These are phyloP conservation scores for Yarrowia hollandica DNA, from an alignment of 805 yeast species.

Conservation along the genomic window DNA sequence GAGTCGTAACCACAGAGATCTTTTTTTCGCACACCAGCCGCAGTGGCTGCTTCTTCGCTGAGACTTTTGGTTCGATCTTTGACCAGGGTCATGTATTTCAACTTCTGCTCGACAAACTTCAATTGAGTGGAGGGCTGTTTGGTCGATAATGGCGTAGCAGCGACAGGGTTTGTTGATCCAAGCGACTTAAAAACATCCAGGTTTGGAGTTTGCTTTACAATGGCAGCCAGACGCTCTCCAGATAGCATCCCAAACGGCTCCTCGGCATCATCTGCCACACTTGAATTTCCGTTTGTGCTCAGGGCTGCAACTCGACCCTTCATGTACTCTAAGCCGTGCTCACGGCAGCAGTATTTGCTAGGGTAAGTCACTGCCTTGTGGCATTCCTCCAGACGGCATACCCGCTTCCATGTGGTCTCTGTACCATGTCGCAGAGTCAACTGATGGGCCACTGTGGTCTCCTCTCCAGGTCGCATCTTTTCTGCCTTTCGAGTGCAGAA, in stretches of 20 bases:
- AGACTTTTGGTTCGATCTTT: conserved; percentile 35
- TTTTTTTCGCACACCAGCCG: conserved; percentile 34
- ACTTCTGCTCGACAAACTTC: conserved; percentile 27
- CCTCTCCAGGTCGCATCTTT: conserved; percentile 11
- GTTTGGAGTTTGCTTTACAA: conserved; percentile 16
- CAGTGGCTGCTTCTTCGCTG: conserved; percentile 35
- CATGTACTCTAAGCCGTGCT: conserved; percentile 59
- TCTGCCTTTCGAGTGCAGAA: conserved; percentile 48
- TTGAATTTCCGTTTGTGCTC: background rate
- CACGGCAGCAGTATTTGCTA: conserved; percentile 73
- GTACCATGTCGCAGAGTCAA: conserved; percentile 17
- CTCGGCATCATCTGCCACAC: conserved; percentile 1
- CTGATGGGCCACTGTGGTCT: background rate
- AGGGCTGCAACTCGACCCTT: conserved; percentile 27
- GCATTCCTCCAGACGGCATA: conserved; percentile 66
- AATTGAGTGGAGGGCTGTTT: conserved; percentile 19
- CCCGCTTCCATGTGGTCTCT: conserved; percentile 67
- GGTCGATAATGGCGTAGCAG: background rate
- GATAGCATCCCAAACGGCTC: conserved; percentile 30
- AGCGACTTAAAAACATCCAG: conserved; percentile 29
- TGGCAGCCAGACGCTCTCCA: conserved; percentile 30
- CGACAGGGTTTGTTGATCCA: conserved; percentile 20
- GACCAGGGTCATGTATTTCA: conserved; percentile 31
- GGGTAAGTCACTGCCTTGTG: conserved; percentile 49
- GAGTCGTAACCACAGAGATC: conserved; percentile 35